phyloP scores from a whole-genome alignment of 371 early-diverging fungal species.

The Parasitella parasitica region DNA sequence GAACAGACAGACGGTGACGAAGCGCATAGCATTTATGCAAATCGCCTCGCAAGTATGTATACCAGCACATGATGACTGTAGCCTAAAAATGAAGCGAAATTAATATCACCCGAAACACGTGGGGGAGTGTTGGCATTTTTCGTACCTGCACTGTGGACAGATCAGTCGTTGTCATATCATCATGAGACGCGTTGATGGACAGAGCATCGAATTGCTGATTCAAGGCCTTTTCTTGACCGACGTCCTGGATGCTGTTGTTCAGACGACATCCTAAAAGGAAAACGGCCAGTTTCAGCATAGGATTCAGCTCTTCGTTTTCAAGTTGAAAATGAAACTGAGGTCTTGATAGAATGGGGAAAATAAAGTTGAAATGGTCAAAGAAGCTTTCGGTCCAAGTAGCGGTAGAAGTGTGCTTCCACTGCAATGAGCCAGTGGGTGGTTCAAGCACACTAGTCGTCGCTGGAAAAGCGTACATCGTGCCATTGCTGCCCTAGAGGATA shows the following conservation, averaged over 20 bases:
- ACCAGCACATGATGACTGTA: conserved; percentile 43
- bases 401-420: background rate
- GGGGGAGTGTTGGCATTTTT: background rate
- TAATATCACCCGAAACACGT: background rate
- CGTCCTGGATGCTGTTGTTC: background rate
- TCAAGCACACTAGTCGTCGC: background rate
- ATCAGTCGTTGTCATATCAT: background rate
- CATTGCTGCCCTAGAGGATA: conserved; percentile 46
- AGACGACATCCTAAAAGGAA: conserved; percentile 27
- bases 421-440: background rate
- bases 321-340: conserved; percentile 32
- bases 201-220: conserved; percentile 1
- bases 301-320: conserved; percentile 22
- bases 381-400: conserved; percentile 28
- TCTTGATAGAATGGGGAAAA: conserved; percentile 43
- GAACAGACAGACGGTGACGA: conserved; percentile 19
- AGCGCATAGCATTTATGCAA: conserved; percentile 21
- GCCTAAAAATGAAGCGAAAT: conserved; percentile 22
- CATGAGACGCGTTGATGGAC: background rate
- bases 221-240: background rate
- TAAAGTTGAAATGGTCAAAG: conserved; percentile 40
- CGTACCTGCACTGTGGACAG: conserved; percentile 37
- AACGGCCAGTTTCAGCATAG: conserved; percentile 38
- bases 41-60: conserved; percentile 35
- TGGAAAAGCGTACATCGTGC: conserved; percentile 26